A percentile compares a stretch with the other conserved stretches of the same genome.
Evolutionary conservation across 805 yeast genomes (phyloP).

Genomic region (Wickerhamomyces chaumierensis): DNA sequence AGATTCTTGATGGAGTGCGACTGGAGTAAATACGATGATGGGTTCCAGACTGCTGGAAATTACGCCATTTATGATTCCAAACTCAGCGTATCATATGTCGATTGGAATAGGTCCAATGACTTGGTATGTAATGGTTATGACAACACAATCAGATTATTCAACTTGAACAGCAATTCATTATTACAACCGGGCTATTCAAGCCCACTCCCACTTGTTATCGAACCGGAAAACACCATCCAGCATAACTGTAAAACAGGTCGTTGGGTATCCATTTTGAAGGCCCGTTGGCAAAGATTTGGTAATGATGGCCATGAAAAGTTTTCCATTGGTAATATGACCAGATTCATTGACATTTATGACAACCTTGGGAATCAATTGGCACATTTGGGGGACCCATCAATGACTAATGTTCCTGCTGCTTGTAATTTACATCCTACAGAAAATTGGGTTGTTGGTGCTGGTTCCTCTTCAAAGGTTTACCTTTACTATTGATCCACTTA

Average conservation of each 20-base stretch:
- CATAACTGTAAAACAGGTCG: slow-evolving; percentile 96
- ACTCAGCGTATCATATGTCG: slow-evolving; percentile 74
- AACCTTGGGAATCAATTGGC: slow-evolving; percentile 70
- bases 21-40: slow-evolving; percentile 47
- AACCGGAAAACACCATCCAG: slow-evolving; percentile 52
- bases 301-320: slow-evolving; percentile 68
- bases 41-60: slow-evolving; percentile 22
- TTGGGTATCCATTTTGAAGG: slow-evolving; percentile 89
- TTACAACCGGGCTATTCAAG: slow-evolving; percentile 8
- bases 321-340: slow-evolving; percentile 87
- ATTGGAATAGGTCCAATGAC: slow-evolving; percentile 49
- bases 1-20: slow-evolving; percentile 36
- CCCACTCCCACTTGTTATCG: slow-evolving; percentile 23
- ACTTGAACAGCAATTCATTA: slow-evolving; percentile 25
- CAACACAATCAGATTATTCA: slow-evolving; percentile 68
- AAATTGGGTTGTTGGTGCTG: slow-evolving; percentile 90
- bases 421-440: slow-evolving; percentile 70
- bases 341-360: slow-evolving; percentile 73
- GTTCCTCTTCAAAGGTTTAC: slow-evolving; percentile 85
- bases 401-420: slow-evolving; percentile 93
- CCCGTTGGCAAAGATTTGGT: slow-evolving; percentile 76
- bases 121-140: slow-evolving; percentile 92
- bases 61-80: slow-evolving; percentile 59
- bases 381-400: slow-evolving; percentile 47
- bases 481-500: slow-evolving; percentile 32